Base-by-base conservation (phyloP, 2,329 filamentous ascomycete genomes). In the Colletotrichum sansevieriae region DNA sequence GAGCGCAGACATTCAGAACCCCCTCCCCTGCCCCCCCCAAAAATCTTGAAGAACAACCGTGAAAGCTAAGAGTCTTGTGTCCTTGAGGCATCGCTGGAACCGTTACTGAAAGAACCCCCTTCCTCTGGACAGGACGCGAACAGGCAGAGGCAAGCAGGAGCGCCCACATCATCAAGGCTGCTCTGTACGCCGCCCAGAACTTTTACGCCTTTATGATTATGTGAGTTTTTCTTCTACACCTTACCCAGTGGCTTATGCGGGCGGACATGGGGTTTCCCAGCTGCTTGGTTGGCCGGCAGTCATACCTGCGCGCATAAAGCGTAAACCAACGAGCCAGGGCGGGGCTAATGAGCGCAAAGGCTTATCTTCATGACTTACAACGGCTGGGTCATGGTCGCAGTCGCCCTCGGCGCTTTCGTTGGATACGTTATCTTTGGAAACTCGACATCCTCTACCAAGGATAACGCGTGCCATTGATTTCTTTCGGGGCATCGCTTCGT, bases 331-430 rank as follows among this genome's bases (percentile, higher is more conserved):
- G 3, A 11, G 49, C 15, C 25, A 15, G 49, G 15, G 25, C 39
- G 39, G 15, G 5, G 20, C 59, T 71, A 52, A 72, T 66, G 35
- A 4, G 7, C 11, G 1, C 2, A 12, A n/a, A 98, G 95, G 96
- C 85, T 99, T 70, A 83, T 99, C 22, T 99, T 99, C 82, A 99
- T 99, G 96, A 99, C 96, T n/a, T 99, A 99, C 83, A 99, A 99
- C 76, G 96, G 96, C 65, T 97, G 93, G 91, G 90, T 99, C 73
- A 99, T 99, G 96, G 81, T 97, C 73, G 88, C 95, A 3, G 95
- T 98, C 15, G 92, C 92, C 0, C 83, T 97, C 10, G 96, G 96
- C 15, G 95, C 95, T 0, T 97, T 97, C 73, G 80, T 97, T 51
- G 96, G 96, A 49, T 98, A 97, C 77, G 78, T 97, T 69, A 75